Evolutionary conservation across 2,329 filamentous ascomycete genomes (phyloP).

Genomic region (Colletotrichum coccodes): DNA sequence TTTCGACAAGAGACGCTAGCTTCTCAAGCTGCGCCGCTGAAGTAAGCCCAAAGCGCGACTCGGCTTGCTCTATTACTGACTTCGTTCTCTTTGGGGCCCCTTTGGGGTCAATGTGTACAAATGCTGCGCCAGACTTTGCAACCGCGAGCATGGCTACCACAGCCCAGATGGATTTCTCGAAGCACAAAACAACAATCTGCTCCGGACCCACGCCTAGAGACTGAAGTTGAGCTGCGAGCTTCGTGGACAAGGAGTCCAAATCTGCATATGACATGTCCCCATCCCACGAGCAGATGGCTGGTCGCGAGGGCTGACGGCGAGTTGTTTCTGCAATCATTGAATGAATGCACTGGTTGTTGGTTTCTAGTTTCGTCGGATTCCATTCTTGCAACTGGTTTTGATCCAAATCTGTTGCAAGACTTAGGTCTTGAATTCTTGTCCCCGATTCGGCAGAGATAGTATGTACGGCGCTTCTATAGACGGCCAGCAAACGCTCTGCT

Average conservation of each 20-base stretch:
- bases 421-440: neutral
- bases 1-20: neutral
- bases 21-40: conserved; percentile 4
- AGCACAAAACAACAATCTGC: conserved; percentile 38
- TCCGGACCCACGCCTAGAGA: conserved; percentile 33
- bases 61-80: conserved; percentile 17
- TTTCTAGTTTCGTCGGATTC: neutral
- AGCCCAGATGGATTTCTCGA: conserved; percentile 41
- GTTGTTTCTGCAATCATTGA: conserved; percentile 10
- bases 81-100: neutral
- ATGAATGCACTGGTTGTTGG: conserved; percentile 23
- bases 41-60: neutral
- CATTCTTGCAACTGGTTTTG: neutral
- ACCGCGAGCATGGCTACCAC: conserved; percentile 42
- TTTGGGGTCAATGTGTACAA: conserved; percentile 41
- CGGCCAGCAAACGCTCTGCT: neutral
- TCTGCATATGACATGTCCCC: conserved; percentile 35
- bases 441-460: neutral
- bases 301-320: neutral
- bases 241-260: conserved; percentile 32
- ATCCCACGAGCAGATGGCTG: conserved; percentile 36
- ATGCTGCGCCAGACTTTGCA: conserved; percentile 44
- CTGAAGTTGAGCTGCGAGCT: conserved; percentile 30
- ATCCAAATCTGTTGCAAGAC: conserved; percentile 10
- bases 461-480: neutral